Percentiles rank a stretch among this genome's conserved stretches.
Evolutionary conservation across 352 stramenopile genomes (phyloP).

Genomic region (Paralagenidium karlingii): DNA sequence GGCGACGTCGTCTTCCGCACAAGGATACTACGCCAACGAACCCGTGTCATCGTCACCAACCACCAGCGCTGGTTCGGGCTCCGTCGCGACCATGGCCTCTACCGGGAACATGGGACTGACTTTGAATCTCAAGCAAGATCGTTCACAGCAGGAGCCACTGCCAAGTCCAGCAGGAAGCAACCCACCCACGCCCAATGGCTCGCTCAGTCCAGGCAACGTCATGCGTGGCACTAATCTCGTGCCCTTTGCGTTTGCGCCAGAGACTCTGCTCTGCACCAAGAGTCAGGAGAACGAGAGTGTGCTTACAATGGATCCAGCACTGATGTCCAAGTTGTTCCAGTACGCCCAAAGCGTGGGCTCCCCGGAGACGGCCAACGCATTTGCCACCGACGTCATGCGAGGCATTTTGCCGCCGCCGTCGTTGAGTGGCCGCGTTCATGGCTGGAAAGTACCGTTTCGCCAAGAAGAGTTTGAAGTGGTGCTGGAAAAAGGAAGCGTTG

Average conservation of each 20-base stretch:
- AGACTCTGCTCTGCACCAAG: neutral
- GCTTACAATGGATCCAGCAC: constrained; percentile 18
- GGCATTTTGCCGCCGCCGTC: constrained; percentile 22
- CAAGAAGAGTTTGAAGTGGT: constrained; percentile 74
- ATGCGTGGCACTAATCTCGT: too few species aligned
- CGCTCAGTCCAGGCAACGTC: too few species aligned
- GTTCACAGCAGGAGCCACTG: too few species aligned
- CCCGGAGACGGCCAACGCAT: constrained; percentile 40
- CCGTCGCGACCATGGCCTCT: too few species aligned
- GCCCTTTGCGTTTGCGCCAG: neutral
- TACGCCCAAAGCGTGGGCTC: constrained; percentile 55
- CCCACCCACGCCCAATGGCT: too few species aligned
- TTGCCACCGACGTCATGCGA: constrained; percentile 57
- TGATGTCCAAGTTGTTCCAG: constrained; percentile 27
- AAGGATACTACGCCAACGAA: too few species aligned
- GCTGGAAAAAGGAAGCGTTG: constrained; percentile 77
- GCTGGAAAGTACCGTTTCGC: constrained; percentile 54
- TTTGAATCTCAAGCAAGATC: too few species aligned
- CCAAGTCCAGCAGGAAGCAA: too few species aligned
- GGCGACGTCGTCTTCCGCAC: too few species aligned
- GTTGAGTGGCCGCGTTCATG: constrained; percentile 20
- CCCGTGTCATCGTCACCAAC: too few species aligned
- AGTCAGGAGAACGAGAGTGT: neutral
- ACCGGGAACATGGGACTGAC: too few species aligned
- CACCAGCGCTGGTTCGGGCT: too few species aligned